Evolutionary conservation across 192 early-diverging fungal species (phyloP).

Genomic region (Gonapodya sp.): DNA sequence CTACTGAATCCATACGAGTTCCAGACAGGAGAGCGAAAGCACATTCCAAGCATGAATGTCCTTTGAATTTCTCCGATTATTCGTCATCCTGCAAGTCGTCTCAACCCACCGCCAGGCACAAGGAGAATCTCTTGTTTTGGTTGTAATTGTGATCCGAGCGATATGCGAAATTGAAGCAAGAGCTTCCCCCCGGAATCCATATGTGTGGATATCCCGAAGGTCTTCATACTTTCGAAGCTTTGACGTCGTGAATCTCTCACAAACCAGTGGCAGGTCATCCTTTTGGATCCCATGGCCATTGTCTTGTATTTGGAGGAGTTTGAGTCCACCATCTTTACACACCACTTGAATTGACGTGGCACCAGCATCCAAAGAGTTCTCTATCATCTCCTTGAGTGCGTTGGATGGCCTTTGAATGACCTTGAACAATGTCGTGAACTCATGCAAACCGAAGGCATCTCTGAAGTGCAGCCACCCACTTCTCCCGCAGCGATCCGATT

Average conservation of each 20-base stretch:
- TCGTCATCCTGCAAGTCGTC: no score
- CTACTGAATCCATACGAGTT: no score
- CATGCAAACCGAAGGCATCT: constrained; percentile 1
- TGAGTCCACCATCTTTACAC: constrained; percentile 85
- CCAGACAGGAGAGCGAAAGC: no score
- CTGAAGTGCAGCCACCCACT: constrained; percentile 25
- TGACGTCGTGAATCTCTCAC: constrained; percentile 92
- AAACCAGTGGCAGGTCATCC: constrained; percentile 82
- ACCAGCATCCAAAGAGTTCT: constrained; percentile 91
- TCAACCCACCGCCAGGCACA: constrained; percentile 37
- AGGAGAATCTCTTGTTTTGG: constrained; percentile 35
- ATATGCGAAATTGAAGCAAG: constrained; percentile 94
- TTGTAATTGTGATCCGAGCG: constrained; percentile 79
- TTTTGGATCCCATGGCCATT: constrained; percentile 83
- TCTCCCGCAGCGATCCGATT: constrained; percentile 98
- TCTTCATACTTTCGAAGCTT: constrained; percentile 84
- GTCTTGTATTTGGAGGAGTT: constrained; percentile 89
- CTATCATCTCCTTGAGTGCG: constrained; percentile 92
- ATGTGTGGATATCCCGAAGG: constrained; percentile 72
- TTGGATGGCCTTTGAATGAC: constrained; percentile 94
- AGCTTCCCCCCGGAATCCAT: constrained; percentile 95
- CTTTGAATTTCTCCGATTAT: no score
- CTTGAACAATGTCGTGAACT: constrained; percentile 24
- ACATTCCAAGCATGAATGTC: no score
- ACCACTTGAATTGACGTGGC: constrained; percentile 73